Base-by-base conservation (phyloP, 331 rosid species). In the Arachis monticola region DNA sequence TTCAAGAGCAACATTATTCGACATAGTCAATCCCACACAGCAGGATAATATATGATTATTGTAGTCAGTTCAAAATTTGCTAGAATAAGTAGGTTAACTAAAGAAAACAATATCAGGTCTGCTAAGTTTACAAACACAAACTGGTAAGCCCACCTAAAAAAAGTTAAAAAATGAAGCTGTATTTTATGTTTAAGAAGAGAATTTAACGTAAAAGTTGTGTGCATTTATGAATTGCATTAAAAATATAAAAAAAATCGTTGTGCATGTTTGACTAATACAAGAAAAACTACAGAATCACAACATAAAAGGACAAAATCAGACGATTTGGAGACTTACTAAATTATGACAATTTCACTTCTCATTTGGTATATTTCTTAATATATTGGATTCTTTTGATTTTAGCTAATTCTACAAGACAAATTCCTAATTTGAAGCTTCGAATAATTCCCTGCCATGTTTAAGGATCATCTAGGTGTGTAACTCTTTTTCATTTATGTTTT, bases 31-130 rank as follows among this genome's bases (percentile, higher is more conserved):
- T 10, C 56, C 40, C 12, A 70, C 40, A 17, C 41, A 46, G 46
- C 9, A 7, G 17, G 5, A 17, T 31, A 46, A 47, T 9, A 10
- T 48, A 60, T 8, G 2, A n/a, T 41, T 8, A 14, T 67, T 45
- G 70, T 67, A 14, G 70, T 17, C 55, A 1, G 50, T 64, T 32
- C 51, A 64, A 64, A 64, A 13, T 41, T 60, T n/a, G 31, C 8
- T 12, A 64, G 22, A 17, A 17, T 17, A 64, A 41, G 8, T 7
- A 64, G 1, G 52, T 14, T 45, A 65, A 17, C 56, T 1, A 65
- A 22, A 64, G 12, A 42, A 65, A 44, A 4, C 1, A 42, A 9
- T 35, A 44, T 13, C 50, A 13, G 4, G 2, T n/a, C 70, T 44
- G 5, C n/a, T 11, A 44, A 3, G 7, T 14, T 6, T n/a, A 53